Conservation (phyloP, 495 filamentous ascomycete genomes). For the Letharia columbiana region DNA sequence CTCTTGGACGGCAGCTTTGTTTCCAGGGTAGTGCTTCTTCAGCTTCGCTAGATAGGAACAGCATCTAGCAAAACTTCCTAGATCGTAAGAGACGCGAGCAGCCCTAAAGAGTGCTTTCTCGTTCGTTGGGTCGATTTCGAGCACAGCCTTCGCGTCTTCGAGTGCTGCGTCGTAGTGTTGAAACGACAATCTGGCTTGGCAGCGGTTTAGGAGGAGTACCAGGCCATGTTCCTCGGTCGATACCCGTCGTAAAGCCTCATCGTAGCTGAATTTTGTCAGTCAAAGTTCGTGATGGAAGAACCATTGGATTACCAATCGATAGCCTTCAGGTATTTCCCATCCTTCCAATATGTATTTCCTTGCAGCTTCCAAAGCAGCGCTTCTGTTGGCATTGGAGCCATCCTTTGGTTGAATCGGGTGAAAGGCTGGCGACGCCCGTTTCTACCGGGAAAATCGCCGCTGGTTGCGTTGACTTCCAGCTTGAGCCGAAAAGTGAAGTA, state of each 20-base stretch:
- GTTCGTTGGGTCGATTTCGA: slow-evolving; percentile 19
- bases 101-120: slow-evolving; percentile 43
- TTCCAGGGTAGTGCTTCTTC: slow-evolving; percentile 26
- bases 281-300: not conserved
- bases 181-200: slow-evolving; percentile 37
- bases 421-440: not conserved
- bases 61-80: slow-evolving; percentile 36
- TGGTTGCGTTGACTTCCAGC: not conserved
- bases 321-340: not conserved
- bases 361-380: not conserved
- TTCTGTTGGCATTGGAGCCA: not conserved
- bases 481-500: not conserved
- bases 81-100: slow-evolving; percentile 39
- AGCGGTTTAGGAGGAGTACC: slow-evolving; percentile 35
- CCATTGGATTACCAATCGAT: slow-evolving; percentile 9
- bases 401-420: not conserved
- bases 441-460: not conserved
- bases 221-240: not conserved
- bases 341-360: slow-evolving; percentile 7
- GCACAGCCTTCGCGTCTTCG: slow-evolving; percentile 31
- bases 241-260: slow-evolving; percentile 3
- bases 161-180: slow-evolving; percentile 42
- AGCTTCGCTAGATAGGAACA: slow-evolving; percentile 26
- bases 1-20: slow-evolving; percentile 29
- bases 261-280: not conserved